phyloP scores from a whole-genome alignment of 331 rosid species.

The Pyracantha coccinea region DNA sequence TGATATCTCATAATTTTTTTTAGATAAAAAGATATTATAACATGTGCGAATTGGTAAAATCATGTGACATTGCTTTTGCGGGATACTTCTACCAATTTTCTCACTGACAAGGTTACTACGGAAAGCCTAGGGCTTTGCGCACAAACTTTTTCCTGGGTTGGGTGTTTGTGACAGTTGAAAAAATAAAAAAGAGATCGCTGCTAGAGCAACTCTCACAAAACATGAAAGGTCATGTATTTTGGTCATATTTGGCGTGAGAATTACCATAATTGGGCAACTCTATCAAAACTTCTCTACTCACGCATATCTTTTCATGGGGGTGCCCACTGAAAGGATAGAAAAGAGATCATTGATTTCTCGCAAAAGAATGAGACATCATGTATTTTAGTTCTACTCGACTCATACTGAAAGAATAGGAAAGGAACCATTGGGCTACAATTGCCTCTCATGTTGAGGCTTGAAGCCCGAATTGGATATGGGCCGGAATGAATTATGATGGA shows the following conservation, averaged over 20 bases:
- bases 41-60: no score
- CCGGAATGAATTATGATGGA: background rate
- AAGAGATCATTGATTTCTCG: background rate
- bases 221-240: background rate
- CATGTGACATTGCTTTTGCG: no score
- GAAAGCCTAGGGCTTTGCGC: background rate
- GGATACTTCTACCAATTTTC: no score
- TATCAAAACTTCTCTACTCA: background rate
- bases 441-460: background rate
- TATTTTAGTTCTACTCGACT: no score
- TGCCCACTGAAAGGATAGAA: background rate
- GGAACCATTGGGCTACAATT: background rate
- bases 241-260: background rate
- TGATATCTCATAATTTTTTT: background rate
- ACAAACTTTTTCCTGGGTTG: background rate
- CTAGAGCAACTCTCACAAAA: background rate
- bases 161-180: background rate
- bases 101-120: background rate
- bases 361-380: background rate
- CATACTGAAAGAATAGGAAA: background rate
- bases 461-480: background rate
- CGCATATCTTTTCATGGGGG: accelerated
- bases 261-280: accelerated
- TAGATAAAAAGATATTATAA: no score
- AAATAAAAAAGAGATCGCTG: background rate